phyloP scores from a whole-genome alignment of 2,329 filamentous ascomycete species.

The Beauveria rudraprayagi region DNA sequence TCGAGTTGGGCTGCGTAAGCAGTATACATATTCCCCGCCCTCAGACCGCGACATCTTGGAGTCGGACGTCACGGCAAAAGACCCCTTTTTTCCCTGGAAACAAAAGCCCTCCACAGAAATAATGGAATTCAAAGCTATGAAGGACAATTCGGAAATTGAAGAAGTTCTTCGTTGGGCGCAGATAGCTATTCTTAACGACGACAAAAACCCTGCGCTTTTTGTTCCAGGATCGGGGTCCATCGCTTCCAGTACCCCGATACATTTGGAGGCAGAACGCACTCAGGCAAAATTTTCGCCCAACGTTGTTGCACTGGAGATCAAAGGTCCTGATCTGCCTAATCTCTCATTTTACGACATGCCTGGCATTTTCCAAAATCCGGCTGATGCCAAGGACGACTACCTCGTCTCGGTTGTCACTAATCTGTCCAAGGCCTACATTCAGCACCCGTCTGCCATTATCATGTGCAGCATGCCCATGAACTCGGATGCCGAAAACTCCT shows the following conservation, averaged over 20 bases:
- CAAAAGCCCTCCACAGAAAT: conserved; percentile 35
- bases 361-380: conserved; percentile 67
- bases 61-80: conserved; percentile 38
- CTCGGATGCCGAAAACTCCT: conserved; percentile 67
- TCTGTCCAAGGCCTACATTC: conserved; percentile 62
- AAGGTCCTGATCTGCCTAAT: conserved; percentile 60
- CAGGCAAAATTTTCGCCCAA: conserved; percentile 74
- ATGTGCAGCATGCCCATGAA: conserved; percentile 73
- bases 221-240: conserved; percentile 41
- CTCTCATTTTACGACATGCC: conserved; percentile 81
- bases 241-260: conserved; percentile 25
- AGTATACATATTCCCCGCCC: conserved; percentile 50
- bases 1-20: conserved; percentile 54
- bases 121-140: conserved; percentile 56
- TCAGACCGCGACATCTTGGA: conserved; percentile 31
- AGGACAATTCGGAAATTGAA: conserved; percentile 55
- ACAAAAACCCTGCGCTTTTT: conserved; percentile 42
- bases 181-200: conserved; percentile 65
- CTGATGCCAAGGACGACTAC: conserved; percentile 55
- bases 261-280: conserved; percentile 32
- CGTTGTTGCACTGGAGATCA: conserved; percentile 67
- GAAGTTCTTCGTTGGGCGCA: conserved; percentile 66
- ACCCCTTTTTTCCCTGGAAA: conserved; percentile 60
- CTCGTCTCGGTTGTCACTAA: conserved; percentile 65
- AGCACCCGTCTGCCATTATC: conserved; percentile 62